Conservation (phyloP, 2,329 filamentous ascomycete species). For the Leptographium procerum region DNA sequence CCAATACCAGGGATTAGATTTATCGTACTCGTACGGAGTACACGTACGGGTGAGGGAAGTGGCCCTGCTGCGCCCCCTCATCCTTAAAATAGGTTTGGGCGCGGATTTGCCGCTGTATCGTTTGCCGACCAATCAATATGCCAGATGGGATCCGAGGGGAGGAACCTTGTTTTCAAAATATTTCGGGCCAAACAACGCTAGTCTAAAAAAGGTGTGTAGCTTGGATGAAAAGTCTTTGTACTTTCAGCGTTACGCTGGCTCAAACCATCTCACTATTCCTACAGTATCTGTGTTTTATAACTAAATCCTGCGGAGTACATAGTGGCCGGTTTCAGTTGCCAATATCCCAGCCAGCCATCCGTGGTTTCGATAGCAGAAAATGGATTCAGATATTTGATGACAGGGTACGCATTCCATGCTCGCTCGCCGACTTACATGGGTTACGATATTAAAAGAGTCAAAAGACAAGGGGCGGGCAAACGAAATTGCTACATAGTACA, state of each 20-base stretch:
- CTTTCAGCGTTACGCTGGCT: background rate
- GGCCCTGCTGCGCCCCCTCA: slow-evolving; percentile 8
- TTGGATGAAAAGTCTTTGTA: background rate
- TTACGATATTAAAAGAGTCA: background rate
- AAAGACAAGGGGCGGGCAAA: background rate
- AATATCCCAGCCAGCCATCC: background rate
- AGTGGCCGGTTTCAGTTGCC: background rate
- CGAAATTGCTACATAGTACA: background rate
- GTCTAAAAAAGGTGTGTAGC: background rate
- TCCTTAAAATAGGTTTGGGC: slow-evolving; percentile 8
- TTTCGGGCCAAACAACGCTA: background rate
- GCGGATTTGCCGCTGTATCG: background rate
- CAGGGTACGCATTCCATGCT: background rate
- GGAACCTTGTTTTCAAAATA: background rate
- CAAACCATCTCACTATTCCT: background rate
- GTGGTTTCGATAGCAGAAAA: background rate
- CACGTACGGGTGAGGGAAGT: background rate
- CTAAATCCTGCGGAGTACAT: background rate
- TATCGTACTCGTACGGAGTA: slow-evolving; percentile 6
- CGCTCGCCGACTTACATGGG: background rate
- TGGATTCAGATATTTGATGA: background rate
- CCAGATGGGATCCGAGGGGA: background rate
- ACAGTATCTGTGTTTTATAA: background rate
- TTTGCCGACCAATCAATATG: background rate
- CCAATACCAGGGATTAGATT: background rate